phyloP scores from a whole-genome alignment of 1,139 yeast species.

The Protomyces arabidopsidicola region DNA sequence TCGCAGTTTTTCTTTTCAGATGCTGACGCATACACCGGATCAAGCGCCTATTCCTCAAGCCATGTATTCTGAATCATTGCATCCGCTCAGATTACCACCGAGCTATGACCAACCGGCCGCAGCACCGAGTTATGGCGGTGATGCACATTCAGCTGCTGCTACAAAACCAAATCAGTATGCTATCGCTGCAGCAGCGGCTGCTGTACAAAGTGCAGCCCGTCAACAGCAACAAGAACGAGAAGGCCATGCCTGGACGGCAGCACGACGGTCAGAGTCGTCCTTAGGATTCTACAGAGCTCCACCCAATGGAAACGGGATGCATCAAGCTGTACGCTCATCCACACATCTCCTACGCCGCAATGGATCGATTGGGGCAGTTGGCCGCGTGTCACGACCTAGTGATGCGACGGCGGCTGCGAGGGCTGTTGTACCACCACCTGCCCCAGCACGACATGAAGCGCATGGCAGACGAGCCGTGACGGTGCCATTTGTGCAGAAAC shows the following conservation, averaged over 20 bases:
- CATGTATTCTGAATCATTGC: slow-evolving; percentile 21
- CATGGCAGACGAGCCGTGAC: background rate
- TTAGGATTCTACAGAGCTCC: background rate
- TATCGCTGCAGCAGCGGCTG: background rate
- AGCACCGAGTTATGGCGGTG: background rate
- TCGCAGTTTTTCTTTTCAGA: slow-evolving; percentile 6
- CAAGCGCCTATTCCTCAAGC: slow-evolving; percentile 13
- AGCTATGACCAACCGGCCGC: background rate
- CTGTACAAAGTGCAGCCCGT: background rate
- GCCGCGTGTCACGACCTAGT: no score
- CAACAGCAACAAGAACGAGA: background rate
- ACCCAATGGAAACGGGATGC: background rate
- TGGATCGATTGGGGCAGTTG: no score
- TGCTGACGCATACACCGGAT: slow-evolving; percentile 20
- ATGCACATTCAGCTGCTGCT: background rate
- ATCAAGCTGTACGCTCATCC: no score
- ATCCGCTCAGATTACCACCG: slow-evolving; percentile 18
- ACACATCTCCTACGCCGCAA: no score
- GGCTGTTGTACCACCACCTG: background rate
- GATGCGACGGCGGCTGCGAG: no score
- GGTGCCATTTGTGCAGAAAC: background rate
- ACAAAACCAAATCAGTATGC: background rate
- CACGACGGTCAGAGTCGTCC: background rate
- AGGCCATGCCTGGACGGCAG: background rate
- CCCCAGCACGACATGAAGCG: background rate